These are phyloP conservation scores for Phaffomyces antillensis DNA, from an alignment of 805 yeast genomes.

Conservation along the genomic window DNA sequence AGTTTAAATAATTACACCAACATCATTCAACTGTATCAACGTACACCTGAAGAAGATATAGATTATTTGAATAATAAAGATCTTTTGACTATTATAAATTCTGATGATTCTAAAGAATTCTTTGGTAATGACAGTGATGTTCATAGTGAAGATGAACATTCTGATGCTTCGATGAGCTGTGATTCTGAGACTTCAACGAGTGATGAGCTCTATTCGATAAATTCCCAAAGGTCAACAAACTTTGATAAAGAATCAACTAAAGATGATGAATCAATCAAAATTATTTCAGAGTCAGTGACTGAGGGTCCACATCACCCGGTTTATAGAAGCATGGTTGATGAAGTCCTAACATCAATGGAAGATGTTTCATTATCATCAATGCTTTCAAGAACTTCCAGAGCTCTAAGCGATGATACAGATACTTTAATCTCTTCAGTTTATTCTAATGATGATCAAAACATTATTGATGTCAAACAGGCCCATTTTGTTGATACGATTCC, in stretches of 20 bases:
- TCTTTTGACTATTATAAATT: neutral
- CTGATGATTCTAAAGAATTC: neutral
- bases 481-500: no score
- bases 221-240: neutral
- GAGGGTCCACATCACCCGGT: neutral
- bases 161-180: neutral
- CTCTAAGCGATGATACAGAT: neutral
- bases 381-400: neutral
- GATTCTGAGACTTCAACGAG: neutral
- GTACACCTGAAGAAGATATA: neutral
- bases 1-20: slow-evolving; percentile 3
- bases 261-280: neutral
- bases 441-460: neutral
- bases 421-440: neutral
- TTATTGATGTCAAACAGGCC: no score
- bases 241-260: neutral
- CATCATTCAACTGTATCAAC: slow-evolving; percentile 2
- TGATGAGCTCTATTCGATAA: neutral
- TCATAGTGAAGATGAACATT: neutral
- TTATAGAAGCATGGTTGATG: slow-evolving; percentile 3
- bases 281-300: neutral
- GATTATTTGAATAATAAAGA: neutral
- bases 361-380: neutral
- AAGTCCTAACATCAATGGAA: neutral
- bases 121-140: neutral